Conservation (phyloP, 345 rosid species). For the Ceriops decandra region DNA sequence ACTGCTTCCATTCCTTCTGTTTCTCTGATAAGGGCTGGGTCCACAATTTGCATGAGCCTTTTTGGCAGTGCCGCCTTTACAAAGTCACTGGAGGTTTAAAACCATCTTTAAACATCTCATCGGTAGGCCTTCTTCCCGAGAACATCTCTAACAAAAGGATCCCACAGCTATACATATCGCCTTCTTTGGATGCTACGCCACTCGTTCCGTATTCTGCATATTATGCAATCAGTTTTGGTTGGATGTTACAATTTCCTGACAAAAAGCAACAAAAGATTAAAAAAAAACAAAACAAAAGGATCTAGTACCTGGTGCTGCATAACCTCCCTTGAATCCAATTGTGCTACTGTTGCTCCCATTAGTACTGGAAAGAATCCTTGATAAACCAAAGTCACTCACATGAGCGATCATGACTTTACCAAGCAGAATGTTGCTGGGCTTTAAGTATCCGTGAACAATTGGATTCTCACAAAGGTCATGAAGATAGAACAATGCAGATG, state of each 20-base stretch:
- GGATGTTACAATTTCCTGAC: background rate
- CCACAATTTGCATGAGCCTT: slow-evolving; percentile 6
- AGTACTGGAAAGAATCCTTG: background rate
- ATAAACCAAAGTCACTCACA: slow-evolving; percentile 16
- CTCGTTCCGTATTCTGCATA: slow-evolving; percentile 19
- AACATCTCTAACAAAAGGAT: slow-evolving; percentile 13
- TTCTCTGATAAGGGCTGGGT: background rate
- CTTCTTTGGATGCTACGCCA: background rate
- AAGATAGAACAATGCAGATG: slow-evolving; percentile 13
- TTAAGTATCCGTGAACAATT: slow-evolving; percentile 10
- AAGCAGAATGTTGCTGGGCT: slow-evolving; percentile 16
- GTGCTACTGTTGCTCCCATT: background rate
- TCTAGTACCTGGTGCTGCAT: background rate
- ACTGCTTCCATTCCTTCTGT: background rate
- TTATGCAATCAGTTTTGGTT: background rate
- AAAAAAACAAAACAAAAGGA: too few relatives aligned
- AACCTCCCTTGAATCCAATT: slow-evolving; percentile 6
- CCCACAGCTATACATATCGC: slow-evolving; percentile 16
- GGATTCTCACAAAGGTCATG: slow-evolving; percentile 8
- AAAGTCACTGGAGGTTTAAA: slow-evolving; percentile 1
- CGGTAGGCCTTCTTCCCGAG: slow-evolving; percentile 12
- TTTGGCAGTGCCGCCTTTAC: background rate
- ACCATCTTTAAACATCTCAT: slow-evolving; percentile 2
- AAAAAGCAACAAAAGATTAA: background rate
- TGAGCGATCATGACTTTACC: slow-evolving; percentile 9